Conservation (phyloP, 129 eudicot genomes). For the Escallonia rubra region DNA sequence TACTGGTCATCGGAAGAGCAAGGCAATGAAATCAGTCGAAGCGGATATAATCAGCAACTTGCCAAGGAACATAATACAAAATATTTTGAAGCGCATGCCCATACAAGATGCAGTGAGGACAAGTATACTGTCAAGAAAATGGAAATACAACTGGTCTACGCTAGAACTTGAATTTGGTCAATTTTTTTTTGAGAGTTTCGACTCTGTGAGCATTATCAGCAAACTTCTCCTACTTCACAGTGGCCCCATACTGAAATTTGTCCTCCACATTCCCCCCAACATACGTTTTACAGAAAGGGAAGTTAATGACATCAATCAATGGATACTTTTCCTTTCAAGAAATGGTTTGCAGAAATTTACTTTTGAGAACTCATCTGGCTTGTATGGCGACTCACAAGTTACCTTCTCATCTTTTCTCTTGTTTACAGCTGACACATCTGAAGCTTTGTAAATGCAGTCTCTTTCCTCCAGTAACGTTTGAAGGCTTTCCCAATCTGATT, state of each 20-base stretch:
- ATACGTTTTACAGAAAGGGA: no score
- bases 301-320: background rate
- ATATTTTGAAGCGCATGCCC: constrained; percentile 21
- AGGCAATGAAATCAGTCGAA: no score
- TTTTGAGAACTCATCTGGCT: background rate
- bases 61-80: constrained; percentile 27
- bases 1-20: no score
- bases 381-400: background rate
- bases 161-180: constrained; percentile 9
- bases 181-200: no score
- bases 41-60: constrained; percentile 23
- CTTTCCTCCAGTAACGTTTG: background rate
- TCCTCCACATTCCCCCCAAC: background rate
- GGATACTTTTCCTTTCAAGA: background rate
- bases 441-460: background rate
- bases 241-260: background rate
- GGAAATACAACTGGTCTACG: constrained; percentile 31
- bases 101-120: constrained; percentile 37
- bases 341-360: background rate
- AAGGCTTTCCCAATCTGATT: background rate
- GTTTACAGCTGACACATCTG: background rate
- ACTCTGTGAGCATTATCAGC: background rate
- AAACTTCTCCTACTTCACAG: background rate
- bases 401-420: background rate
- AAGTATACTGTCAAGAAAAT: constrained; percentile 27